Conservation (phyloP, 2,329 filamentous ascomycete species). For the Xylariales sp. region DNA sequence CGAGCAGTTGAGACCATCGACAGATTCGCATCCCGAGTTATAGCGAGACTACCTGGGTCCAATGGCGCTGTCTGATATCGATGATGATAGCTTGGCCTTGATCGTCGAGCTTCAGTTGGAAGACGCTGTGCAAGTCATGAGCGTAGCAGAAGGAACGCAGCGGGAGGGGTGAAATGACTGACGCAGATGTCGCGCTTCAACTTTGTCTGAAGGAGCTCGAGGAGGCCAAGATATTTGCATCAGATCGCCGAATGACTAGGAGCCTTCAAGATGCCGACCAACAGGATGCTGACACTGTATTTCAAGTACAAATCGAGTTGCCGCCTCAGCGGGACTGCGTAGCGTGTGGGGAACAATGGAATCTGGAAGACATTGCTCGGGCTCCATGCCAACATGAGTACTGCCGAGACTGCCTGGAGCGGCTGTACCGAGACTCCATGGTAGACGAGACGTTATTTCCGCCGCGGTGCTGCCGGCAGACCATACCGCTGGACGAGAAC, state of each 20-base stretch:
- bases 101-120: not conserved
- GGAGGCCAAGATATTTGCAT: conserved; percentile 8
- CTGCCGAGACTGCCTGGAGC: conserved; percentile 42
- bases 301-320: conserved; percentile 12
- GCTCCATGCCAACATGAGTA: conserved; percentile 40
- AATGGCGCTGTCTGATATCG: too few relatives aligned
- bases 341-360: conserved; percentile 13
- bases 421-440: conserved; percentile 39
- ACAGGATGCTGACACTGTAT: conserved; percentile 13
- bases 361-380: conserved; percentile 10
- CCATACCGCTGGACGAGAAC: conserved; percentile 32
- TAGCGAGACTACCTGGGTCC: too few relatives aligned
- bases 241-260: conserved; percentile 17
- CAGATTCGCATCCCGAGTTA: too few relatives aligned
- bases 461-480: conserved; percentile 44
- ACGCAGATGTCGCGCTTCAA: conserved; percentile 16
- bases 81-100: not conserved
- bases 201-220: conserved; percentile 16
- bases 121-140: not conserved
- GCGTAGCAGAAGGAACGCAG: conserved; percentile 17
- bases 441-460: conserved; percentile 50
- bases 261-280: conserved; percentile 18
- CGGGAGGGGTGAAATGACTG: conserved; percentile 11
- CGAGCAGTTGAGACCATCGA: too few relatives aligned
- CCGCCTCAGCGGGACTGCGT: conserved; percentile 10